Conservation (phyloP, 1,284 basidiomycete genomes). For the Rhodotorula sp. region DNA sequence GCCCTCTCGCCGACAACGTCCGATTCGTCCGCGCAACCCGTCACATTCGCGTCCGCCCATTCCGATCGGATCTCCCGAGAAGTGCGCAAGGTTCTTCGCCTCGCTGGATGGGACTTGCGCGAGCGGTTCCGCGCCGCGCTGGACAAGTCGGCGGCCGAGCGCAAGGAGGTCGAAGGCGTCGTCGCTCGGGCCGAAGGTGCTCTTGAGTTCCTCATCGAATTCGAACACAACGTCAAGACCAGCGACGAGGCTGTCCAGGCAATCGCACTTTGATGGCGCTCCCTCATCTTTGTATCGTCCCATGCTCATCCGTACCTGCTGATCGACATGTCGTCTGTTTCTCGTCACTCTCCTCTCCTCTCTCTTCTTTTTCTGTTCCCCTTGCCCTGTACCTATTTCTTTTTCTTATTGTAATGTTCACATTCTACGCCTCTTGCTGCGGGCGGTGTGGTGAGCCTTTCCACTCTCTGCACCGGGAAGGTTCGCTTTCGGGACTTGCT, state of each 20-base stretch:
- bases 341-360: no score
- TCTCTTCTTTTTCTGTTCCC: no score
- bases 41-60: slow-evolving; percentile 68
- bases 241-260: slow-evolving; percentile 28
- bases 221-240: slow-evolving; percentile 33
- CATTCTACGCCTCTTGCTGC: no score
- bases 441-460: no score
- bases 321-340: no score
- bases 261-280: slow-evolving; percentile 13
- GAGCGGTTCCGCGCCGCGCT: slow-evolving; percentile 79
- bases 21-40: slow-evolving; percentile 48
- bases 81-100: slow-evolving; percentile 87
- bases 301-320: neutral
- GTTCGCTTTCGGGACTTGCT: no score
- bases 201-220: slow-evolving; percentile 65
- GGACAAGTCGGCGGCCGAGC: slow-evolving; percentile 72
- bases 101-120: slow-evolving; percentile 87
- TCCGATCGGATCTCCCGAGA: slow-evolving; percentile 73
- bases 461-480: no score
- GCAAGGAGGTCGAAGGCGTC: slow-evolving; percentile 71
- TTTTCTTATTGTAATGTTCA: no score
- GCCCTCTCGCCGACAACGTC: slow-evolving; percentile 56
- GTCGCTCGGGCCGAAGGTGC: slow-evolving; percentile 69
- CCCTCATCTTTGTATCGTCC: neutral
- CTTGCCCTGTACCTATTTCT: no score